Evolutionary conservation across 2,329 filamentous ascomycete species (phyloP), one percentile per base, ranked within the genome.

Genomic region (Pestalotiopsis sp.): DNA sequence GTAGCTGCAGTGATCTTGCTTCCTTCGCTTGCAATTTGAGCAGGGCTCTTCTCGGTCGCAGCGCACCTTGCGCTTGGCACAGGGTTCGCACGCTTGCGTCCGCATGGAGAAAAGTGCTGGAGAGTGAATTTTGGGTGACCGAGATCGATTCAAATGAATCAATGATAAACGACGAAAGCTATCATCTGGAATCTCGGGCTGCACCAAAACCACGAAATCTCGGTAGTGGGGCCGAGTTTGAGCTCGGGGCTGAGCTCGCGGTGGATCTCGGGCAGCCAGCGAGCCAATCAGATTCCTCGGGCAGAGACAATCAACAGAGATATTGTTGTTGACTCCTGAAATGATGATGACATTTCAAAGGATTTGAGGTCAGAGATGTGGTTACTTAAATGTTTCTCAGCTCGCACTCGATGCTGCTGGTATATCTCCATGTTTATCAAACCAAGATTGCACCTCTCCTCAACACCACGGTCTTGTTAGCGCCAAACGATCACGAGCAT

Each of bases 51-150:
- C 44, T 44, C 48, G 39, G 30, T 67, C 60, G 66, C 66, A 67
- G 3, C 66, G 66, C 26, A 67, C 66, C 30, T 67, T 67, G 66
- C 66, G 66, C 35, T 48, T 67, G 13, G 66, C 66, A 30, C 66
- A 67, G 3, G 66, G 66, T 14, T 52, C 39, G 44, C 66, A 67
- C 13, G 35, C 40, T 66, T 66, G 57, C 22, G 26, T 62, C 22
- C 57, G 65, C 65, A 66, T 62, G 17, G 2, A 11, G 20, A 22
- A 14, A 5, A 13, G 3, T 3, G 6, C 38, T 57, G 48, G 3
- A 3, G n/a, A 56, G 5, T 17, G 22, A 4, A 1, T 13, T 7
- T 39, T 30, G 26, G n/a, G 4, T 4, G 17, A 20, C 9, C 24
- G 64, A 61, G 38, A 11, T 20, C 57, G 24, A 39, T 39, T n/a